Conservation (phyloP, 495 filamentous ascomycete species). For the Podospora pseudocomata region DNA sequence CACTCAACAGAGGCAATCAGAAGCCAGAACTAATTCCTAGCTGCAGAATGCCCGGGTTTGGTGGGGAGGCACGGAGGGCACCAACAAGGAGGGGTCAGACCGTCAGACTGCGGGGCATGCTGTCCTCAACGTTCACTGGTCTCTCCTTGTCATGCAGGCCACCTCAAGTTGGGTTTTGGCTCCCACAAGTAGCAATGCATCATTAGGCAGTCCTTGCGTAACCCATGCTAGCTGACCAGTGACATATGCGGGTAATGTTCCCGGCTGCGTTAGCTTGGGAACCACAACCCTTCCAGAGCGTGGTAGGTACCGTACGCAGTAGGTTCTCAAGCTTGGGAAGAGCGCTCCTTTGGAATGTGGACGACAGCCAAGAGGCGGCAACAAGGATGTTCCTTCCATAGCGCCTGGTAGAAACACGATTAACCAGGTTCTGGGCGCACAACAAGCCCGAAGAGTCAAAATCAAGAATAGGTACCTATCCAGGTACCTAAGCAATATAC, state of each 20-base stretch:
- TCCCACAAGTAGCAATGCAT: not conserved
- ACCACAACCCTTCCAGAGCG: not conserved
- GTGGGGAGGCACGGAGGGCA: not conserved
- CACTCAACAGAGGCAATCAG: not conserved
- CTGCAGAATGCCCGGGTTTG: not conserved
- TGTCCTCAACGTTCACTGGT: not conserved
- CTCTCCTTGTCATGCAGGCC: not conserved
- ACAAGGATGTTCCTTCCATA: not conserved
- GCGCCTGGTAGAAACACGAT: not conserved
- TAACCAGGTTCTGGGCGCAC: not conserved
- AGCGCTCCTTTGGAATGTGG: not conserved
- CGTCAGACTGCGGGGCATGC: not conserved
- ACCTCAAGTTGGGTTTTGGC: not conserved
- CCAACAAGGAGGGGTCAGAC: not conserved
- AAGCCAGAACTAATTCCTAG: not conserved
- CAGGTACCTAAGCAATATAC: not conserved
- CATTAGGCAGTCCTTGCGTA: constrained; percentile 1
- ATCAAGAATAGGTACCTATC: not conserved
- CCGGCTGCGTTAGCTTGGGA: not conserved
- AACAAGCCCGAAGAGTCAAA: not conserved
- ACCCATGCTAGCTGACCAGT: not conserved
- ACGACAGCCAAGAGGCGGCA: not conserved
- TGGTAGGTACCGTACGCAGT: not conserved
- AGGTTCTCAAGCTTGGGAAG: not conserved
- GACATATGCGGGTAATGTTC: not conserved